A percentile compares a stretch with the other conserved stretches of the same genome.
phyloP scores from a whole-genome alignment of 768 basidiomycete species.

The Calvatia gigantea region DNA sequence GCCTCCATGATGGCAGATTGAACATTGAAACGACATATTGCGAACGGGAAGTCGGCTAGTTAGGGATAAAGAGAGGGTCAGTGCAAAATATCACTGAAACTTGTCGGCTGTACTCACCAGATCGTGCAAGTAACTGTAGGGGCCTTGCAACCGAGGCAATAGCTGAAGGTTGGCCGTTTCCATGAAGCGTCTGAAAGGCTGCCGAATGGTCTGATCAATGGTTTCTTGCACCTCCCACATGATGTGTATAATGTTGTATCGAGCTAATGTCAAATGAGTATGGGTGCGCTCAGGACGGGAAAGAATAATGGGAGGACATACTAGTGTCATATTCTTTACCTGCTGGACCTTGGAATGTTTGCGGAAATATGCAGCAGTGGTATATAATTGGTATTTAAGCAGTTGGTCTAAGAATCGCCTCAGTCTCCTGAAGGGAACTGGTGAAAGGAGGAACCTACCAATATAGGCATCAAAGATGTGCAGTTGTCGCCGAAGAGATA shows the following conservation, averaged over 20 bases:
- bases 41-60: constrained; percentile 74
- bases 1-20: constrained; percentile 76
- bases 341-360: constrained; percentile 55
- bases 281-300: not conserved
- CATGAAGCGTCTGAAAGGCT: not conserved
- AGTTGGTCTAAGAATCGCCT: constrained; percentile 49
- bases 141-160: constrained; percentile 54
- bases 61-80: not conserved
- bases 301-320: constrained; percentile 24
- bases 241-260: constrained; percentile 70
- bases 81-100: not conserved
- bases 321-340: constrained; percentile 51
- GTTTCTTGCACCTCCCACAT: constrained; percentile 69
- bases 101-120: constrained; percentile 49
- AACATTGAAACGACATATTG: constrained; percentile 67
- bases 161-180: constrained; percentile 34
- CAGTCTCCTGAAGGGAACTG: not conserved
- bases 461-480: constrained; percentile 71
- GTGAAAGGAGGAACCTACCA: constrained; percentile 40
- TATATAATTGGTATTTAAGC: constrained; percentile 55
- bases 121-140: constrained; percentile 58
- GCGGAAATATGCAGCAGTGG: constrained; percentile 71
- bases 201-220: constrained; percentile 43
- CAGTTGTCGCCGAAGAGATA: constrained; percentile 39
- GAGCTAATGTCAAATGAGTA: constrained; percentile 36